Conservation (phyloP, 2,329 filamentous ascomycete genomes). For the Colletotrichum viniferum region DNA sequence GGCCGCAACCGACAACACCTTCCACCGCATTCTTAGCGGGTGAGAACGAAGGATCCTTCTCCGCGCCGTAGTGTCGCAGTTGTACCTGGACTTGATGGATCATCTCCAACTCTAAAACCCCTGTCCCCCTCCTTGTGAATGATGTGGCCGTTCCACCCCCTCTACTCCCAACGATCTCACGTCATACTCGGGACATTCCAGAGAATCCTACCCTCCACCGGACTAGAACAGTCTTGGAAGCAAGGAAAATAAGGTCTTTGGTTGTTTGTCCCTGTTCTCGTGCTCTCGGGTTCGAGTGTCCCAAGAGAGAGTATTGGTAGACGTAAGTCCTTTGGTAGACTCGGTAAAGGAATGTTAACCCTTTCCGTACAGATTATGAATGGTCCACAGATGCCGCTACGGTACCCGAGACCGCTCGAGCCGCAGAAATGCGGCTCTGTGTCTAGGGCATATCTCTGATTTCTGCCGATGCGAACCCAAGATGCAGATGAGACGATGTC, state of each 20-base stretch:
- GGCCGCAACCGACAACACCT: neutral
- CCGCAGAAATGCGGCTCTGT: neutral
- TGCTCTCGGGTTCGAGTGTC: neutral
- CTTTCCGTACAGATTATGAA: neutral
- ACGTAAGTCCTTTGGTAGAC: neutral
- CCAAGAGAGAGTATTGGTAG: neutral
- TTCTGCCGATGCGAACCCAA: neutral
- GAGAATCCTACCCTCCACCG: neutral
- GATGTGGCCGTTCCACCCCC: neutral
- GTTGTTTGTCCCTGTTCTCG: neutral
- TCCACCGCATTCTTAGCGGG: neutral
- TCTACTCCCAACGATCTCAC: neutral
- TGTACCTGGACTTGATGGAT: neutral
- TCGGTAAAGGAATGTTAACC: neutral
- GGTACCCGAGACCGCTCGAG: neutral
- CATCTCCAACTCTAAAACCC: neutral
- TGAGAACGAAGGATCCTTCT: neutral
- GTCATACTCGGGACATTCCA: slow-evolving; percentile 16
- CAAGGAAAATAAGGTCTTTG: neutral
- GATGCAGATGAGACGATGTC: neutral
- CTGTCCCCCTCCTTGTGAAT: neutral
- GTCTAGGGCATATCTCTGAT: neutral
- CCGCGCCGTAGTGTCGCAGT: neutral
- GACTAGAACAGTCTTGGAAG: neutral
- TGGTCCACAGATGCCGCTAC: neutral